These are phyloP conservation scores for Mycena epipterygia DNA, from an alignment of 768 basidiomycete genomes.

Conservation along the genomic window DNA sequence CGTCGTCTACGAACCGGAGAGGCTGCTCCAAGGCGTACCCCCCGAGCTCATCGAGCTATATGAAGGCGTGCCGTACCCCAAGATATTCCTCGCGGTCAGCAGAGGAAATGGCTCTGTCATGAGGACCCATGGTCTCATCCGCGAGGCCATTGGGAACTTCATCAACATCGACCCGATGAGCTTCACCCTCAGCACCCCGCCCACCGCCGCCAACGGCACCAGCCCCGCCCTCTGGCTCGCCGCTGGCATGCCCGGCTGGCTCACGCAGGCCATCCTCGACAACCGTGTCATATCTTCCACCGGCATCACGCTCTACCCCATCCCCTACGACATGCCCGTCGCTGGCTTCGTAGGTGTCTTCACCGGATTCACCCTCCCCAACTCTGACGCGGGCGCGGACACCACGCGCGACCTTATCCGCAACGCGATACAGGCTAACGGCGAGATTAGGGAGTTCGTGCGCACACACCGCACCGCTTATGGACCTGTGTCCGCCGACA, in stretches of 20 bases:
- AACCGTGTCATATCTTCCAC: background rate
- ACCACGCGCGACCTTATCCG: background rate
- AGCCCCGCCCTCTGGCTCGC: background rate
- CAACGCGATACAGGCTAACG: too few species aligned
- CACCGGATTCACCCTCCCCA: background rate
- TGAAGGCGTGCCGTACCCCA: background rate
- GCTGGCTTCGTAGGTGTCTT: background rate
- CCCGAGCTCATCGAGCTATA: background rate
- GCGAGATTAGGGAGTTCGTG: too few species aligned
- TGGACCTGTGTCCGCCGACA: too few species aligned
- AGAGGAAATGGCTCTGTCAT: background rate
- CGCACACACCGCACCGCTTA: too few species aligned
- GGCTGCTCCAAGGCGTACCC: background rate
- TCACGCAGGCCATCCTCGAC: background rate
- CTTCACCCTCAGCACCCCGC: background rate
- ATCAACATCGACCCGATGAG: background rate
- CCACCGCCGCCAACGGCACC: background rate
- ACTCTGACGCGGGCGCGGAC: background rate
- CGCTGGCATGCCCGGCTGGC: background rate
- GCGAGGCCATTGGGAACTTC: background rate
- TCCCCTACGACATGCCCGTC: background rate
- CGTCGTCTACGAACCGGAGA: background rate
- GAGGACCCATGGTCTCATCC: slow-evolving; percentile 2
- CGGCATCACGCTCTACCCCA: background rate
- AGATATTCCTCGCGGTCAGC: background rate